A percentile compares a stretch with the other conserved stretches of the same genome.
Conservation (phyloP, 2,329 filamentous ascomycete genomes). For the Apiospora rasikravindrae region DNA sequence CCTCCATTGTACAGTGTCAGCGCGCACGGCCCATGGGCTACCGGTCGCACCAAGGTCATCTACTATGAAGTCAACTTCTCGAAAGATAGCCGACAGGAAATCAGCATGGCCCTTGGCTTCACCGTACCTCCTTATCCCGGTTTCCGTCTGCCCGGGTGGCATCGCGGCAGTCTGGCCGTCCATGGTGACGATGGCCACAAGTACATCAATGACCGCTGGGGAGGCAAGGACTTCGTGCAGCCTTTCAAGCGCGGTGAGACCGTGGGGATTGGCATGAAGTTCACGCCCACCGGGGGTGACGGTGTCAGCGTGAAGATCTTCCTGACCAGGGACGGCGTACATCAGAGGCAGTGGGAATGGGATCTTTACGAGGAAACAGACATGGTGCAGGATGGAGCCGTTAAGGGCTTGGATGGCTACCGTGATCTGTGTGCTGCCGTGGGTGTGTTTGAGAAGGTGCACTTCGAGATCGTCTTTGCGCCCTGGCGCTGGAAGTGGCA, state of each 20-base stretch:
- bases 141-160: conserved; percentile 82
- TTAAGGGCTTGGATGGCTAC: conserved; percentile 71
- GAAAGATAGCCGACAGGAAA: conserved; percentile 47
- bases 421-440: conserved; percentile 75
- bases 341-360: conserved; percentile 63
- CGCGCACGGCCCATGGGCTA: conserved; percentile 61
- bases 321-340: conserved; percentile 69
- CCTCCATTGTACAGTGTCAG: conserved; percentile 70
- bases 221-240: conserved; percentile 70
- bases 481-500: conserved; percentile 63
- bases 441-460: conserved; percentile 71
- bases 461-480: conserved; percentile 70
- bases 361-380: conserved; percentile 78
- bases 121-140: conserved; percentile 76
- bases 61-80: conserved; percentile 75
- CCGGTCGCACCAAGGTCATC: conserved; percentile 52
- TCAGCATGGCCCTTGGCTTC: conserved; percentile 70
- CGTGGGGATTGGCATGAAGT: conserved; percentile 74
- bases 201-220: conserved; percentile 77
- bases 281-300: conserved; percentile 46
- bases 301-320: conserved; percentile 64
- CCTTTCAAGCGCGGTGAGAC: conserved; percentile 70
- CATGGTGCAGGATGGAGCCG: conserved; percentile 62
- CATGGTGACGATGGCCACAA: conserved; percentile 80
- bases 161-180: conserved; percentile 75